phyloP scores from a whole-genome alignment of 371 early-diverging fungal genomes.

The Basidiobolus meristosporus region DNA sequence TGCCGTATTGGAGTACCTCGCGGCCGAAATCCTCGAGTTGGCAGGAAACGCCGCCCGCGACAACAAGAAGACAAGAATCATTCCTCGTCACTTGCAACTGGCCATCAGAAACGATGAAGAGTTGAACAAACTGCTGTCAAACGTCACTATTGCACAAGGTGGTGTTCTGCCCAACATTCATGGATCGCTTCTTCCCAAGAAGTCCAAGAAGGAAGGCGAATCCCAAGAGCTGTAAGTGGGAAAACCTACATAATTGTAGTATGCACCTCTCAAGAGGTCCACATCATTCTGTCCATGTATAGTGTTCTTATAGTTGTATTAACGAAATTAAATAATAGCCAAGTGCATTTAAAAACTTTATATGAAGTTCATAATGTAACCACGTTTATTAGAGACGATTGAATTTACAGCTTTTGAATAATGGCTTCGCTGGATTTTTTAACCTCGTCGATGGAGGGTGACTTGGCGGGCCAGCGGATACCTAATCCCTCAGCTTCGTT shows the following conservation, averaged over 20 bases:
- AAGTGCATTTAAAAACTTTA: too few species aligned
- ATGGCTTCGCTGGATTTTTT: too few species aligned
- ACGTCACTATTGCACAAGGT: slow-evolving; percentile 75
- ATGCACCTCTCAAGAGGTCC: too few species aligned
- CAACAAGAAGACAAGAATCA: slow-evolving; percentile 90
- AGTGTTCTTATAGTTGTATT: too few species aligned
- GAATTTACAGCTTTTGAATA: too few species aligned
- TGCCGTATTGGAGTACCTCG: slow-evolving; percentile 89
- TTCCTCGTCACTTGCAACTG: slow-evolving; percentile 74
- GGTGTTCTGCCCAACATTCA: slow-evolving; percentile 81
- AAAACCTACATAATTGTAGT: too few species aligned
- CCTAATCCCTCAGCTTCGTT: slow-evolving; percentile 5
- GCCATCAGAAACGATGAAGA: slow-evolving; percentile 95
- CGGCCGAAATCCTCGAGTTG: slow-evolving; percentile 91
- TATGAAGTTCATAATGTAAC: too few species aligned
- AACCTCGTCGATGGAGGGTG: slow-evolving; percentile 12
- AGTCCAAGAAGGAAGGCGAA: slow-evolving; percentile 43
- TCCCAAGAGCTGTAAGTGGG: slow-evolving; percentile 17
- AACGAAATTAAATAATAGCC: too few species aligned
- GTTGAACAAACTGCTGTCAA: slow-evolving; percentile 83
- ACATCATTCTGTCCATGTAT: too few species aligned
- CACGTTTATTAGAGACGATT: too few species aligned
- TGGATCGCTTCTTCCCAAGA: slow-evolving; percentile 44
- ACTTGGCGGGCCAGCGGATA: slow-evolving; percentile 9
- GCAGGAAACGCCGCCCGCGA: slow-evolving; percentile 93